phyloP scores from a whole-genome alignment of 768 basidiomycete genomes.

The Pleurotus tuoliensis region DNA sequence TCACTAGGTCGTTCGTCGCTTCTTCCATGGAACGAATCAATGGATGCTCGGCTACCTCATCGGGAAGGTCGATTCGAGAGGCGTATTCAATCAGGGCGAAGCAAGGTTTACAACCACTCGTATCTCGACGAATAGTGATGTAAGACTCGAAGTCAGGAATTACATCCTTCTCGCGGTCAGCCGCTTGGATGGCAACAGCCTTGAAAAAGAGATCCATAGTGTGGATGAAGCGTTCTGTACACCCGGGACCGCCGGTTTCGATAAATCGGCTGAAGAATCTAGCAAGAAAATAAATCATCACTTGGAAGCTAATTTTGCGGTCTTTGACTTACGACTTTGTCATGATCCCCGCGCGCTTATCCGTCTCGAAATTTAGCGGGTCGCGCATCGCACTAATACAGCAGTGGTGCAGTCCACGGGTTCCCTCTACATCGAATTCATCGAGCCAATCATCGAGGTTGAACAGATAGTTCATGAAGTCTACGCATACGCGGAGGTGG shows the following conservation, averaged over 20 bases:
- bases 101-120: slow-evolving; percentile 48
- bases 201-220: slow-evolving; percentile 38
- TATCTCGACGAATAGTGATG: slow-evolving; percentile 48
- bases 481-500: slow-evolving; percentile 40
- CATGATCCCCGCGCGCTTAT: slow-evolving; percentile 5
- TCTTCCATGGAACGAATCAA: slow-evolving; percentile 40
- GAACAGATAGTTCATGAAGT: slow-evolving; percentile 36
- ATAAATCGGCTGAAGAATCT: slow-evolving; percentile 11
- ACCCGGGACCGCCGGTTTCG: slow-evolving; percentile 7
- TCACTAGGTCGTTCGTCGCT: slow-evolving; percentile 48
- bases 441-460: slow-evolving; percentile 16
- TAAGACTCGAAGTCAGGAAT: slow-evolving; percentile 50
- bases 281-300: slow-evolving; percentile 12
- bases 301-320: slow-evolving; percentile 14
- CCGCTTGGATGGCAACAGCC: slow-evolving; percentile 39
- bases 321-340: slow-evolving; percentile 6
- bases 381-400: slow-evolving; percentile 9
- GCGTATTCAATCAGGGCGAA: slow-evolving; percentile 54
- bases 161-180: slow-evolving; percentile 32
- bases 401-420: slow-evolving; percentile 11
- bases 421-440: slow-evolving; percentile 11
- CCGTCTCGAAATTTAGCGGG: slow-evolving; percentile 6
- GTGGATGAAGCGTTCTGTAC: slow-evolving; percentile 29
- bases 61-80: slow-evolving; percentile 45
- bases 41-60: slow-evolving; percentile 51